Conservation (phyloP, 768 basidiomycete genomes). For the Macrolepiota dolichaula region DNA sequence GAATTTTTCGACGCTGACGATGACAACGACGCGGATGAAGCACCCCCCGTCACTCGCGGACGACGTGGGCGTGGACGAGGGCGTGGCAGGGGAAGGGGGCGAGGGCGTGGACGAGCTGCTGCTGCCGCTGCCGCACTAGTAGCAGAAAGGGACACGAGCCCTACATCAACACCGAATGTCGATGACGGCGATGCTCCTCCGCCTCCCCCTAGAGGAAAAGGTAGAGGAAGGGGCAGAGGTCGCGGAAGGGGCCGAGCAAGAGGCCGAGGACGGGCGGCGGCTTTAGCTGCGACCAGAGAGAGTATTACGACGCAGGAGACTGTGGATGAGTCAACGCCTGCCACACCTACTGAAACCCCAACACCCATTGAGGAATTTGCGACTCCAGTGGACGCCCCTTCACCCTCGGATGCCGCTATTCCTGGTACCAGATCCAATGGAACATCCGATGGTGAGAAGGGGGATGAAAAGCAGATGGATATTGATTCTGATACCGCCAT, state of each 20-base stretch:
- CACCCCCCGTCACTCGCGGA: conserved; percentile 20
- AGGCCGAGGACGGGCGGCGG: conserved; percentile 23
- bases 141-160: conserved; percentile 9
- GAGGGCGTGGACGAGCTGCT: conserved; percentile 13
- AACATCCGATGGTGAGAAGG: background rate
- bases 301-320: conserved; percentile 13
- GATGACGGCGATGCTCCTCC: conserved; percentile 19
- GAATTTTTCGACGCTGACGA: conserved; percentile 75
- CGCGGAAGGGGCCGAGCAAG: conserved; percentile 34
- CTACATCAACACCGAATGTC: conserved; percentile 15
- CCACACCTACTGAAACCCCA: conserved; percentile 29
- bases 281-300: conserved; percentile 16
- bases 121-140: conserved; percentile 10
- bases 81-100: conserved; percentile 22
- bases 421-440: background rate
- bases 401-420: background rate
- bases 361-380: conserved; percentile 25
- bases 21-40: conserved; percentile 55
- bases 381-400: conserved; percentile 14
- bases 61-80: conserved; percentile 18
- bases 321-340: conserved; percentile 11
- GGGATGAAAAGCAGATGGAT: conserved; percentile 1
- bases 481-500: conserved; percentile 15
- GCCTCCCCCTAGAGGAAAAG: conserved; percentile 24
- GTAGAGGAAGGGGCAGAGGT: conserved; percentile 29